A percentile compares a stretch with the other conserved stretches of the same genome.
Conservation (phyloP, 1,284 basidiomycete species). For the Phellopilus nigrolimitatus region DNA sequence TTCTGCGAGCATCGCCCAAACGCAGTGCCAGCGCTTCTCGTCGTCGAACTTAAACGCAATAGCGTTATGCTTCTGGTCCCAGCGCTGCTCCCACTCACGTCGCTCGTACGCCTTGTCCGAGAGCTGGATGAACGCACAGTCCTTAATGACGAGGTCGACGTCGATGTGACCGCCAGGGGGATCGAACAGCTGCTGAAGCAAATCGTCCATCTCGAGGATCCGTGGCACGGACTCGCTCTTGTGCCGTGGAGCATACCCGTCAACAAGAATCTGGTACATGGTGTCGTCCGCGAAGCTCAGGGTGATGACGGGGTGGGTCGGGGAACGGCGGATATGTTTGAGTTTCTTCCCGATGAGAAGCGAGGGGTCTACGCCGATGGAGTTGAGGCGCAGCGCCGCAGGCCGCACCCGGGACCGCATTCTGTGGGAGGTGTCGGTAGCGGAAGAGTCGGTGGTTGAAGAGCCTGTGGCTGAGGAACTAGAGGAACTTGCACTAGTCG, state of each 20-base stretch:
- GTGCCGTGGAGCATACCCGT: constrained; percentile 53
- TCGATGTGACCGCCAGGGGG: constrained; percentile 33
- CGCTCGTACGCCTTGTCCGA: constrained; percentile 52
- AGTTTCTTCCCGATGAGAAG: constrained; percentile 49
- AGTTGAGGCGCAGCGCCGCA: constrained; percentile 32
- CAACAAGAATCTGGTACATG: constrained; percentile 53
- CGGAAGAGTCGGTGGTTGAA: constrained; percentile 22
- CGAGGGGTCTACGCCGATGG: constrained; percentile 43
- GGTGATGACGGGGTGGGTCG: constrained; percentile 51
- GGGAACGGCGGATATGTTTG: constrained; percentile 42
- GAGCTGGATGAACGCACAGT: constrained; percentile 50
- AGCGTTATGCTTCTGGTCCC: constrained; percentile 54
- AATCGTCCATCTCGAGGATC: constrained; percentile 49
- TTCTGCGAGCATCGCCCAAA: constrained; percentile 56
- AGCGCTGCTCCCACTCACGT: constrained; percentile 32
- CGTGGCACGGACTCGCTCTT: neutral
- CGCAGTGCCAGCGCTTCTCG: constrained; percentile 50
- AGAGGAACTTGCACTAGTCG: constrained; percentile 8
- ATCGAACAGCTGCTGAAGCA: constrained; percentile 37
- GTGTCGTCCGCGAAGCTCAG: constrained; percentile 51
- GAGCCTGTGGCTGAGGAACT: constrained; percentile 21
- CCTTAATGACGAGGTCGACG: constrained; percentile 40
- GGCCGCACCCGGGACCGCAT: constrained; percentile 26
- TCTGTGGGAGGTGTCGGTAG: constrained; percentile 26
- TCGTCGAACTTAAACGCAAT: constrained; percentile 44